A percentile compares a stretch with the other conserved stretches of the same genome.
These are phyloP conservation scores for Entophlyctis luteolus DNA, from an alignment of 192 early-diverging fungal species.

Conservation along the genomic window DNA sequence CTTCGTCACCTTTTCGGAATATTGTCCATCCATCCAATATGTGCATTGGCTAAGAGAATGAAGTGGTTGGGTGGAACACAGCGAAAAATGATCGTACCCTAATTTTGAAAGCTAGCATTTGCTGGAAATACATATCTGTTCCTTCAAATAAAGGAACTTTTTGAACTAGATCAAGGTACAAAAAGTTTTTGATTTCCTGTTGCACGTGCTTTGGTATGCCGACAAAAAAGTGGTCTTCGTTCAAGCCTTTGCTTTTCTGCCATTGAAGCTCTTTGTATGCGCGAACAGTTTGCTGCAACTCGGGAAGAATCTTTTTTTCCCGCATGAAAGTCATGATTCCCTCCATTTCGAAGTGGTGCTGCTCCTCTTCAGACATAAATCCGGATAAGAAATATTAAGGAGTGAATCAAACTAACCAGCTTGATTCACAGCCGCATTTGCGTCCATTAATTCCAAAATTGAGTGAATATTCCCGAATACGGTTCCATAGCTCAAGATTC, in stretches of 20 bases:
- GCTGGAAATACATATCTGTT: slow-evolving; percentile 31
- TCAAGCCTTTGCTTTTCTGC: slow-evolving; percentile 33
- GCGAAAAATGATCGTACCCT: slow-evolving; percentile 13
- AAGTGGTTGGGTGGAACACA: background rate
- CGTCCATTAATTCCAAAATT: slow-evolving; percentile 34
- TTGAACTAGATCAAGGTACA: slow-evolving; percentile 32
- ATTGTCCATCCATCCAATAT: slow-evolving; percentile 31
- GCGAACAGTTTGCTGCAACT: slow-evolving; percentile 33
- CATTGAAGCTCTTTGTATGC: slow-evolving; percentile 39
- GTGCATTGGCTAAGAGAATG: slow-evolving; percentile 21
- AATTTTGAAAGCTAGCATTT: slow-evolving; percentile 32
- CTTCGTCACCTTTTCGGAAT: slow-evolving; percentile 38
- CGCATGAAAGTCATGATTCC: slow-evolving; percentile 26
- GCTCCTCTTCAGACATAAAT: no score
- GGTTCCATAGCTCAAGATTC: slow-evolving; percentile 36
- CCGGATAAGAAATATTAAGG: no score
- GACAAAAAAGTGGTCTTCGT: slow-evolving; percentile 34
- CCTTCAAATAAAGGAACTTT: slow-evolving; percentile 33
- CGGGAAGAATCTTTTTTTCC: slow-evolving; percentile 26
- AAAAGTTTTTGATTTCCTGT: slow-evolving; percentile 38
- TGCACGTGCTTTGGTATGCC: slow-evolving; percentile 30
- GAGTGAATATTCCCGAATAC: slow-evolving; percentile 37
- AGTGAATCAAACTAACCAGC: slow-evolving; percentile 18
- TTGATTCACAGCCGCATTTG: slow-evolving; percentile 30
- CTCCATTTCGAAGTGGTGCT: slow-evolving; percentile 35